phyloP scores from a whole-genome alignment of 2,329 filamentous ascomycete genomes.

The Alternaria sp. region DNA sequence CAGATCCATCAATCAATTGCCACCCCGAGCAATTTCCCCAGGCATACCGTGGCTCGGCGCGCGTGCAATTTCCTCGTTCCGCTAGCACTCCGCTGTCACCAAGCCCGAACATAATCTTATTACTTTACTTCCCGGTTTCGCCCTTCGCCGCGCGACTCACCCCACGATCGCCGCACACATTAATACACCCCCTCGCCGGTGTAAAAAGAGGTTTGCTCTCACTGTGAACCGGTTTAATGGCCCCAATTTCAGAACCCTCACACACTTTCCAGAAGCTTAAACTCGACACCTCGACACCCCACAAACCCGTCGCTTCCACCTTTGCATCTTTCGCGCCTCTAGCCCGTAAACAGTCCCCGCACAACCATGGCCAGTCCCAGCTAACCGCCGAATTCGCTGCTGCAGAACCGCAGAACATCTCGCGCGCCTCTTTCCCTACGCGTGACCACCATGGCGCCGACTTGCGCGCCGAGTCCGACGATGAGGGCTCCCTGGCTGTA shows the following conservation, averaged over 20 bases:
- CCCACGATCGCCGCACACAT: slow-evolving; percentile 36
- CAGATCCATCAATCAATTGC: slow-evolving; percentile 3
- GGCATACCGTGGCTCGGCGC: slow-evolving; percentile 7
- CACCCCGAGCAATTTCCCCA: slow-evolving; percentile 1
- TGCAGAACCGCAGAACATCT: slow-evolving; percentile 23
- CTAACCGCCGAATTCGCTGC: slow-evolving; percentile 26
- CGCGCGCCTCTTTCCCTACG: slow-evolving; percentile 24
- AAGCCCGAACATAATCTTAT: slow-evolving; percentile 23
- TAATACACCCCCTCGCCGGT: slow-evolving; percentile 32
- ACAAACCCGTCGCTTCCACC: slow-evolving; percentile 45
- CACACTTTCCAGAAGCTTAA: slow-evolving; percentile 52
- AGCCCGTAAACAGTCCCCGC: slow-evolving; percentile 35
- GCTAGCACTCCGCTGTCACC: slow-evolving; percentile 23
- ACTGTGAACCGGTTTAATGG: slow-evolving; percentile 48
- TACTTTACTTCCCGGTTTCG: slow-evolving; percentile 25
- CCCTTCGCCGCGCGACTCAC: slow-evolving; percentile 35
- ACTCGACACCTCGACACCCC: slow-evolving; percentile 45
- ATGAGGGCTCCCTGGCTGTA: slow-evolving; percentile 24
- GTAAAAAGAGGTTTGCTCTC: slow-evolving; percentile 39
- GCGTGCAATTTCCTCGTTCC: slow-evolving; percentile 16
- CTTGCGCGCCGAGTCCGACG: slow-evolving; percentile 22
- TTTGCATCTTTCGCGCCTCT: slow-evolving; percentile 46
- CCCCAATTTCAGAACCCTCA: slow-evolving; percentile 47
- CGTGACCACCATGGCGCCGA: slow-evolving; percentile 25
- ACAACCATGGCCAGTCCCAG: slow-evolving; percentile 29